Base-by-base conservation (phyloP, 441 rosid genomes). In the Erodium chrysanthum region DNA sequence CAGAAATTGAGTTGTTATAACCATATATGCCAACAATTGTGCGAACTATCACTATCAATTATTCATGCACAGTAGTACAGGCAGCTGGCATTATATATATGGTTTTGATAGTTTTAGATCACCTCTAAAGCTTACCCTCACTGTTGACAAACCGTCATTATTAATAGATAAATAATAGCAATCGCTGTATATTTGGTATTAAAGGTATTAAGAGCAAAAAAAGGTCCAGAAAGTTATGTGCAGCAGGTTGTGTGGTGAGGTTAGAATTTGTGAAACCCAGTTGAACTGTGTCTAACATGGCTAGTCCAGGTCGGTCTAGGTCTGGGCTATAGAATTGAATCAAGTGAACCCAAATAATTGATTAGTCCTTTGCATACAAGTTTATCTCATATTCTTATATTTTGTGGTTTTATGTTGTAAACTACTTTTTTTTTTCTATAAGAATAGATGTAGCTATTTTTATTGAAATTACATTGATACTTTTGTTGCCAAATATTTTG, bases 401-500 rank as follows among this genome's bases (percentile, higher is more conserved):
- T 18, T 18, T 54, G 25, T 54, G 61, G 61, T 56, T 56, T 56
- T 56, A 20, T 4, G 14, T 56, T 56, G 61, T 22, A 56, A 20
- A 22, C 11, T 56, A 56, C 61, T 20, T 56, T 9, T 56, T 3
- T 21, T 54, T 21, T 27, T 27, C 3, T 1, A 1, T 29, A 56
- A 9, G 8, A 56, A 15, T 20, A 31, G 33, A 18, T 15, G 1
- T 58, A 6, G 29, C 5, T 59, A 33, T 21, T 68, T 68, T 22
- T 4, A 3, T 37, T 27, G 65, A 33, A 65, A 42, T 9, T 20
- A 12, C 21, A 2, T 61, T 77, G 68, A 35, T 68, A 14, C 44
- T 42, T 56, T 56, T 14, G 63, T 66, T 66, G 18, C 64, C 18
- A 68, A 73, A 11, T 70, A 20, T 68, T 71, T 29, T 75, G 31